Base-by-base conservation (phyloP, 306 rosid species). In the Sindora glabra region DNA sequence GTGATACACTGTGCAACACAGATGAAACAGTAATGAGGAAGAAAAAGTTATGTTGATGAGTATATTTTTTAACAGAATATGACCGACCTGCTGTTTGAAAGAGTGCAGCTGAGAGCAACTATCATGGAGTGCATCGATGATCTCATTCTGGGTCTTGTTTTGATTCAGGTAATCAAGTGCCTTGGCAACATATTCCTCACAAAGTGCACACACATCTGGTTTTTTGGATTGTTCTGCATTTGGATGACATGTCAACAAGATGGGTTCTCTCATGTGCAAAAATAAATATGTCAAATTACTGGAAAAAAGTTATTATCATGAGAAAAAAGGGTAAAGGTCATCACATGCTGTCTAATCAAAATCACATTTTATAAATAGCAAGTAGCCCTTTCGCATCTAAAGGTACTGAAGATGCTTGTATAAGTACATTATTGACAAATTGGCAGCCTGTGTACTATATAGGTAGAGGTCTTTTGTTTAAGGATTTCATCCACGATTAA, bases 91-190 rank as follows among this genome's bases (percentile, higher is more conserved):
- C 57, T 51, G 72, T 62, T 64, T 34, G 18, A 75, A 81, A 47
- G 78, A 19, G 62, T n/a, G 83, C 57, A 74, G 37, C 18, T 53
- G 81, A 42, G 46, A 12, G 72, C 96, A 91, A 56, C 74, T 9
- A 6, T 51, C 36, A 37, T 70, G 89, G 68, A 87, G 92, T 40
- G 22, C 3, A 38, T 14, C 86, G 72, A 72, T 64, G 58, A 91
- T 66, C 84, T 91, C 95, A 1, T 52, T 39, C 72, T 85, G 85
- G 47, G 95, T 91, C 64, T 85, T 78, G 75, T 87, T 83, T 70
- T 72, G 74, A 14, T 56, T 57, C 45, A 91, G 48, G 80, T 85
- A 87, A 16, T 81, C 80, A 48, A 87, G 64, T 47, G 96, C 92
- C 80, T 77, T 76, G 48, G 70, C 17, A 56, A 83, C 65, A 69